phyloP scores from a whole-genome alignment of 2,329 filamentous ascomycete genomes.

The Zymoseptoria tritici region DNA sequence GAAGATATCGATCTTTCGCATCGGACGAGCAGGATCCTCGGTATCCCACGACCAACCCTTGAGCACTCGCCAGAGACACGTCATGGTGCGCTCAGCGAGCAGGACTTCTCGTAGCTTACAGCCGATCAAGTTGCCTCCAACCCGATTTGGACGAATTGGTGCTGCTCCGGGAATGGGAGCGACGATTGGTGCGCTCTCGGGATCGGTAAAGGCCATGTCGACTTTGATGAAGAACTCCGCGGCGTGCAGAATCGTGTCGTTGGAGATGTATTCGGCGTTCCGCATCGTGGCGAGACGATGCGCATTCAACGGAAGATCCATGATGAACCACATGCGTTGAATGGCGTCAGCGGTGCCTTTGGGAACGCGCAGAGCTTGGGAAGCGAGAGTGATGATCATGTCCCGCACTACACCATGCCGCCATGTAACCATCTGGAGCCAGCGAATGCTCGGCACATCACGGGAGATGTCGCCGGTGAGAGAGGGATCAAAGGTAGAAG shows the following conservation, averaged over 20 bases:
- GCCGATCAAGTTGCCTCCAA: constrained; percentile 26
- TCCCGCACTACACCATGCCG: constrained; percentile 52
- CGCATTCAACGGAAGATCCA: constrained; percentile 55
- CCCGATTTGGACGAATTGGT: constrained; percentile 5
- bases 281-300: constrained; percentile 50
- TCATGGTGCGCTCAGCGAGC: constrained; percentile 25
- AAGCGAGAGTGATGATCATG: constrained; percentile 55
- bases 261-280: constrained; percentile 48
- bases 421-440: constrained; percentile 59
- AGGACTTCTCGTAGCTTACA: constrained; percentile 48
- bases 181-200: constrained; percentile 34
- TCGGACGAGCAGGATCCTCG: constrained; percentile 9
- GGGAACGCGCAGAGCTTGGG: constrained; percentile 45
- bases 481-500: constrained; percentile 6
- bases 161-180: constrained; percentile 7
- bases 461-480: constrained; percentile 32
- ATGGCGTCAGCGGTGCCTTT: constrained; percentile 19
- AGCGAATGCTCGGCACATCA: constrained; percentile 56
- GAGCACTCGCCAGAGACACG: constrained; percentile 50
- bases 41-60: constrained; percentile 46
- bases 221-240: constrained; percentile 66
- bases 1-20: constrained; percentile 45
- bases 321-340: constrained; percentile 64
- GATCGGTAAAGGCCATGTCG: constrained; percentile 60
- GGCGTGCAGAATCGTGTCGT: constrained; percentile 53